Conservation (phyloP, 2,329 filamentous ascomycete genomes). For the Phyllosticta citribraziliensis region DNA sequence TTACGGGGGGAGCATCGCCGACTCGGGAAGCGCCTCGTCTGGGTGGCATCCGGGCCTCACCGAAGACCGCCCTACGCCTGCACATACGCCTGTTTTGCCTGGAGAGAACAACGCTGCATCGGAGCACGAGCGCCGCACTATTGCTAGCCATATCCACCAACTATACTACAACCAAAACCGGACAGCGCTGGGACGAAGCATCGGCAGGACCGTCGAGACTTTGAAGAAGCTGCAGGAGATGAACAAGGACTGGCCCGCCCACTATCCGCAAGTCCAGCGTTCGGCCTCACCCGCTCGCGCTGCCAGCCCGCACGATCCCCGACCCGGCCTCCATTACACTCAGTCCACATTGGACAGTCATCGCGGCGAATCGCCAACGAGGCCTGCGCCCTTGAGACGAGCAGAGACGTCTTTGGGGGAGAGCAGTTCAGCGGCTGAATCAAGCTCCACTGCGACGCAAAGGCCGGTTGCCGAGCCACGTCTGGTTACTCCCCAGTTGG, state of each 20-base stretch:
- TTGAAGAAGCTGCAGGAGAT: slow-evolving; percentile 76
- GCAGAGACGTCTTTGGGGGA: slow-evolving; percentile 63
- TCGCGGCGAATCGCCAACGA: slow-evolving; percentile 28
- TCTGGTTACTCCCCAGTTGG: slow-evolving; percentile 82
- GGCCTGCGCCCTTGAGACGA: slow-evolving; percentile 50
- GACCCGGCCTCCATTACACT: slow-evolving; percentile 53
- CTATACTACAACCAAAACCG: slow-evolving; percentile 92
- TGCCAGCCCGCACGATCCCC: slow-evolving; percentile 34
- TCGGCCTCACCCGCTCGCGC: slow-evolving; percentile 31
- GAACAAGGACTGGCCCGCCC: slow-evolving; percentile 86
- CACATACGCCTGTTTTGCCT: slow-evolving; percentile 41
- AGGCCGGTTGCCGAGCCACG: slow-evolving; percentile 60
- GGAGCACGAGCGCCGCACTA: slow-evolving; percentile 55
- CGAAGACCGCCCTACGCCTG: slow-evolving; percentile 48
- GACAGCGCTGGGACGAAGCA: slow-evolving; percentile 74
- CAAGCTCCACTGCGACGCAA: slow-evolving; percentile 59
- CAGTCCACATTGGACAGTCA: slow-evolving; percentile 49
- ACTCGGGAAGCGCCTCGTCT: slow-evolving; percentile 47
- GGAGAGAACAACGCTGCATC: slow-evolving; percentile 38
- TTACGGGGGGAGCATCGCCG: slow-evolving; percentile 69
- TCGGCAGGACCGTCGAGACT: slow-evolving; percentile 75
- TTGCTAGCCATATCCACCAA: slow-evolving; percentile 81
- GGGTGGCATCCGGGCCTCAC: slow-evolving; percentile 47
- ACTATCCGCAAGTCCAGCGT: slow-evolving; percentile 75
- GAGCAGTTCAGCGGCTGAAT: slow-evolving; percentile 52